Percentiles rank a stretch among this genome's conserved stretches.
These are phyloP conservation scores for Lodderomyces orthopsilosis DNA, from an alignment of 1,139 yeast species.

Conservation along the genomic window DNA sequence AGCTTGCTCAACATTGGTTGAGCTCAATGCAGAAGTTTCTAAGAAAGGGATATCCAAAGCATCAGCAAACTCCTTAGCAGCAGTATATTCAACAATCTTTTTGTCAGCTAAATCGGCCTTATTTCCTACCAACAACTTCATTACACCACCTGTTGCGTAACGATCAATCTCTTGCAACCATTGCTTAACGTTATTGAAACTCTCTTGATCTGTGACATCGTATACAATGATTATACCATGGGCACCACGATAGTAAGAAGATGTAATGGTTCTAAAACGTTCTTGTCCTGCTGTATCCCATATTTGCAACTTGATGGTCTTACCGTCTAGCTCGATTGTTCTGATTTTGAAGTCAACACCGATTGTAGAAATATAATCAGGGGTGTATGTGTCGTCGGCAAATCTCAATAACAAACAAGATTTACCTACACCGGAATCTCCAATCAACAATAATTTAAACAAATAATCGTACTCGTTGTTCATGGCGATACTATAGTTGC, in stretches of 20 bases:
- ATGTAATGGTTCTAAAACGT: slow-evolving; percentile 94
- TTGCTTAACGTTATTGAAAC: slow-evolving; percentile 95
- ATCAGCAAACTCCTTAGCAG: slow-evolving; percentile 97
- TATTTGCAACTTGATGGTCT: slow-evolving; percentile 93
- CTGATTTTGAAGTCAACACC: slow-evolving; percentile 98
- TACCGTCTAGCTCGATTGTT: slow-evolving; percentile 94
- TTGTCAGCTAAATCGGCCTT: slow-evolving; percentile 93
- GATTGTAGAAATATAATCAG: slow-evolving; percentile 94
- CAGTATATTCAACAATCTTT: slow-evolving; percentile 93
- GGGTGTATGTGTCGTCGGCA: slow-evolving; percentile 97
- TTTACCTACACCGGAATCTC: slow-evolving; percentile 98
- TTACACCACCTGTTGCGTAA: slow-evolving; percentile 96
- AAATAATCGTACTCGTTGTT: slow-evolving; percentile 94
- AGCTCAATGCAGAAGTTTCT: slow-evolving; percentile 94
- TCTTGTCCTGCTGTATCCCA: slow-evolving; percentile 99
- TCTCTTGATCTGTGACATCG: slow-evolving; percentile 97
- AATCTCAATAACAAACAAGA: slow-evolving; percentile 92
- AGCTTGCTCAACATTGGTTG: slow-evolving; percentile 97
- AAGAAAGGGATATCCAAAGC: slow-evolving; percentile 92
- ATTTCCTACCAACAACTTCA: slow-evolving; percentile 94
- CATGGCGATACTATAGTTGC: slow-evolving; percentile 31
- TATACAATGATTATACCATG: slow-evolving; percentile 97
- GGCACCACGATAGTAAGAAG: slow-evolving; percentile 97
- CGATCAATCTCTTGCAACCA: slow-evolving; percentile 99
- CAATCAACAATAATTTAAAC: slow-evolving; percentile 89